Percentiles rank a stretch among this genome's conserved stretches.
Conservation (phyloP, 176 grass and related monocot genomes). For the Microstegium vimineum region DNA sequence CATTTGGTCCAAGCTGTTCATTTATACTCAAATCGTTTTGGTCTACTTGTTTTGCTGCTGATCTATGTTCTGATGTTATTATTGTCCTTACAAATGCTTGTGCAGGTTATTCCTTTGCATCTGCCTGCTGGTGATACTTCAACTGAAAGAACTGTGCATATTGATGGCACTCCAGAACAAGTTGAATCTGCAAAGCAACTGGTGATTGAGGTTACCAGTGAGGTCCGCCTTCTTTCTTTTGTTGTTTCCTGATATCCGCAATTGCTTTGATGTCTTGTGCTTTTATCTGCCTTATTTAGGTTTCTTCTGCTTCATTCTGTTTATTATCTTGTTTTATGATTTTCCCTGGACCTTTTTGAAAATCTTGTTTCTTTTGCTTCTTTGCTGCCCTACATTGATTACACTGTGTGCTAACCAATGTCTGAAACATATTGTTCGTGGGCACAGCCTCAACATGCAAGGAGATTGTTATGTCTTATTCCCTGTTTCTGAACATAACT, state of each 20-base stretch:
- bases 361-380: background rate
- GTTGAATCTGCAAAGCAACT: constrained; percentile 93
- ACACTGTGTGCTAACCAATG: background rate
- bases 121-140: constrained; percentile 80
- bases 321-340: background rate
- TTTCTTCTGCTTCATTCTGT: constrained; percentile 20
- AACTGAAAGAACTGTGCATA: constrained; percentile 85
- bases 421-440: background rate
- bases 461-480: background rate
- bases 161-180: constrained; percentile 86
- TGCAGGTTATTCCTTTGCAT: constrained; percentile 91
- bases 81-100: constrained; percentile 11
- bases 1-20: background rate
- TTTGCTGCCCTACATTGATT: background rate
- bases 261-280: constrained; percentile 17
- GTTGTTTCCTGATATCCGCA: background rate
- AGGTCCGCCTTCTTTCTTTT: constrained; percentile 52
- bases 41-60: background rate
- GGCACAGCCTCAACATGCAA: background rate
- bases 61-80: constrained; percentile 1
- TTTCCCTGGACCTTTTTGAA: background rate
- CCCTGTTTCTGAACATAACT: background rate
- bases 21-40: background rate
- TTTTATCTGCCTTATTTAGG: constrained; percentile 20
- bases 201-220: constrained; percentile 87